Evolutionary conservation across 352 stramenopile species (phyloP).

Genomic region (Peronospora belbahrii): DNA sequence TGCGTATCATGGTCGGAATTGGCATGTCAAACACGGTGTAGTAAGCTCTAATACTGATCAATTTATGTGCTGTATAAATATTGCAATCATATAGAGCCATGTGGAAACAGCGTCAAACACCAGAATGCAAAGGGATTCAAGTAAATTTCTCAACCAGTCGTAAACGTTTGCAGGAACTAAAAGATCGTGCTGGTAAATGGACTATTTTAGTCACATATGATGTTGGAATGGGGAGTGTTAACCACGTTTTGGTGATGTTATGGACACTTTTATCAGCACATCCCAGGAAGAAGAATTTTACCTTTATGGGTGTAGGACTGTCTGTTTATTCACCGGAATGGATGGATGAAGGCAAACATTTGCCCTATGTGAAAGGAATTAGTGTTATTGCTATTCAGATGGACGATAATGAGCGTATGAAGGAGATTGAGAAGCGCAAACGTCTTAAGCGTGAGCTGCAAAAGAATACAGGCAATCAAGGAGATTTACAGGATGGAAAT

Average conservation of each 20-base stretch:
- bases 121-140: conserved; percentile 50
- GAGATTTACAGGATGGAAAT: conserved; percentile 32
- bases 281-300: conserved; percentile 46
- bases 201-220: background rate
- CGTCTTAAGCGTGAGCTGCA: conserved; percentile 49
- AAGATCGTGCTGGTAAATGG: conserved; percentile 33
- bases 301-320: conserved; percentile 48
- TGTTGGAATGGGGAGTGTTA: conserved; percentile 1
- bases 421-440: conserved; percentile 56
- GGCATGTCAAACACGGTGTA: background rate
- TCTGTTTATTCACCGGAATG: conserved; percentile 54
- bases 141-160: conserved; percentile 28
- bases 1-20: background rate
- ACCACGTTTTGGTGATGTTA: conserved; percentile 8
- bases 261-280: conserved; percentile 19
- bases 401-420: conserved; percentile 48
- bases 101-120: conserved; percentile 37
- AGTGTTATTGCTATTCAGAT: conserved; percentile 43
- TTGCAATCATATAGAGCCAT: conserved; percentile 35
- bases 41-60: background rate
- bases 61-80: conserved; percentile 1
- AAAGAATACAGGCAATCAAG: conserved; percentile 20
- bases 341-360: conserved; percentile 45
- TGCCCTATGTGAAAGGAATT: conserved; percentile 47
- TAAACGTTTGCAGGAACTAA: conserved; percentile 42